Conservation (phyloP, 2,329 filamentous ascomycete species). For the Elsinoe necatrix region DNA sequence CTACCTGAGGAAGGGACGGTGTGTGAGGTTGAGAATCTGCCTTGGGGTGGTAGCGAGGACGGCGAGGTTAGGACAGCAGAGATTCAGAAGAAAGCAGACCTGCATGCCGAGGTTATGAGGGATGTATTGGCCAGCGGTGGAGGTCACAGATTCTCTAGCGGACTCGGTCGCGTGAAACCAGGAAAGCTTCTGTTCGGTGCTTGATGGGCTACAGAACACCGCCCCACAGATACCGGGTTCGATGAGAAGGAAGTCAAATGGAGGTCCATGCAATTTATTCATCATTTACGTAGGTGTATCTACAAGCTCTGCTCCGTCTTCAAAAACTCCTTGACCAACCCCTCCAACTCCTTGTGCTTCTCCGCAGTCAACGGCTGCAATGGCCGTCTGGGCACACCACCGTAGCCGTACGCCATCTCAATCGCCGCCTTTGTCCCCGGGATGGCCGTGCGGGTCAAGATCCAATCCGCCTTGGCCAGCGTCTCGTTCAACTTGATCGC, state of each 20-base stretch:
- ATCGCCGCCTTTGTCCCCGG: constrained; percentile 80
- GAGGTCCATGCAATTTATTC: constrained; percentile 2
- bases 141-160: background rate
- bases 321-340: constrained; percentile 24
- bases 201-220: background rate
- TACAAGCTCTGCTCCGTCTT: constrained; percentile 25
- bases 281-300: constrained; percentile 9
- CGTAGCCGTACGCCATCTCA: constrained; percentile 73
- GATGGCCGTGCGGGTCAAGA: constrained; percentile 71
- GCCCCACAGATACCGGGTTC: background rate
- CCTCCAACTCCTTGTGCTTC: constrained; percentile 19
- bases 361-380: constrained; percentile 57
- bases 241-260: background rate
- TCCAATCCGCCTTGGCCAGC: constrained; percentile 75
- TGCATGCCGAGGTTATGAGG: background rate
- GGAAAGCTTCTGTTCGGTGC: background rate
- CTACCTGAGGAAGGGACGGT: constrained; percentile 6
- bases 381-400: constrained; percentile 64
- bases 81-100: background rate
- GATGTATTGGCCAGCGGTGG: constrained; percentile 8
- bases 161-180: background rate
- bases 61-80: background rate
- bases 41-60: background rate
- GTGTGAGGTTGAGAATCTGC: constrained; percentile 8
- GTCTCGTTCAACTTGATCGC: constrained; percentile 66